Evolutionary conservation across 2,329 filamentous ascomycete genomes (phyloP).

Genomic region (Cordyceps tenuipes): DNA sequence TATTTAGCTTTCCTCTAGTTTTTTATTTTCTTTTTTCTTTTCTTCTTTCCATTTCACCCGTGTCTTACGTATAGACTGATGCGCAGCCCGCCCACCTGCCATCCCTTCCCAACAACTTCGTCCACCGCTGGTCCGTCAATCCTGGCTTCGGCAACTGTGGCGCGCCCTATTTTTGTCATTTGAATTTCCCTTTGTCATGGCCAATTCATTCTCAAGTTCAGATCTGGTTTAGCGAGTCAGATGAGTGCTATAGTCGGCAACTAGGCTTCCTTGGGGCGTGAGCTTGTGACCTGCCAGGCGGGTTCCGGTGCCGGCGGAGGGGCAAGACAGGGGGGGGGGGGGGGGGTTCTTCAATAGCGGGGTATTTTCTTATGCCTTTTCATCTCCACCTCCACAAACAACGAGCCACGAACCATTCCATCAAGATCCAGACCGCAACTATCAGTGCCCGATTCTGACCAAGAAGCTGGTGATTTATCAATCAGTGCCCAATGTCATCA

Average conservation of each 20-base stretch:
- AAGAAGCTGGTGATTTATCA: background rate
- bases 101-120: no score
- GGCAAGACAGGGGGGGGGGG: no score
- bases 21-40: background rate
- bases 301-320: conserved; percentile 7
- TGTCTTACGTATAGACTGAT: background rate
- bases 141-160: no score
- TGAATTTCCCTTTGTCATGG: background rate
- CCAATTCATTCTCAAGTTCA: background rate
- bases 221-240: background rate
- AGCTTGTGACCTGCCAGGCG: background rate
- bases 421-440: background rate
- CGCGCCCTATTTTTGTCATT: background rate
- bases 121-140: no score
- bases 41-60: background rate
- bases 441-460: background rate
- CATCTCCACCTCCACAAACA: background rate
- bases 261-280: background rate
- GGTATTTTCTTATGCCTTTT: background rate
- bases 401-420: background rate
- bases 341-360: no score
- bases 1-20: background rate
- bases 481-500: background rate
- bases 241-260: background rate
- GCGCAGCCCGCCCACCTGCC: no score